Base-by-base conservation (phyloP, 352 stramenopile genomes). In the Globisporangium megalacanthum region DNA sequence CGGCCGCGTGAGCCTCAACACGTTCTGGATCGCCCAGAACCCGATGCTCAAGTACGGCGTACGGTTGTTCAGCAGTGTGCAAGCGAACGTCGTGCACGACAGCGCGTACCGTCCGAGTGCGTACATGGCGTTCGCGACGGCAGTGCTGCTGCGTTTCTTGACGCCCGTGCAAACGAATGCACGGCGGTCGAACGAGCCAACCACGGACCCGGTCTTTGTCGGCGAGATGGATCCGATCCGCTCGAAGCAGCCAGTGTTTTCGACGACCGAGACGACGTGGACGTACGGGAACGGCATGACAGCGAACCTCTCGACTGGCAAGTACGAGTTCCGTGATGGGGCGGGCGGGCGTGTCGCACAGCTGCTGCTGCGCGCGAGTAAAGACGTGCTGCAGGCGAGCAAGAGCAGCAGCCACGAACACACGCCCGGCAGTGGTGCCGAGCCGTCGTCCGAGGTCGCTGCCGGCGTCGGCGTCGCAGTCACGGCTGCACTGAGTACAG, bases 1-100 rank as follows among this genome's bases (percentile, higher is more conserved):
- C 78, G 66, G 79, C 10, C 54, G 84, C 64, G 97, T 98, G 70
- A 90, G 94, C 14, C 63, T 98, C 19, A 87, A 89, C 50, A 96
- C 86, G 37, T 97, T 98, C 71, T 98, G 96, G 70, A 88, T 98
- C 48, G 77, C 70, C 6, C 92, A 98, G 74, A 97, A 97, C 69
- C 83, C 86, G 5, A 69, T 83, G 58, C 49, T 82, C 46, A 79
- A 76, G 61, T 76, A 71, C 41, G 36, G 54, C 31, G 70, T 83
- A 3, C 63, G 78, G 1, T 51, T 89, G 0, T 68, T 89, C 22
- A 64, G 46, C 50, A 64, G 49, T 9, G 62, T 84, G 17, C 54
- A 63, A 2, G 44, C 57, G 3, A 65, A 72, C 19, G 49, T 73
- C 6, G 20, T 33, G 5, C 48, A 60, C n/a, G 47, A 73, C 44